Conservation (phyloP, 2,329 filamentous ascomycete species). For the Fusarium zealandicum region DNA sequence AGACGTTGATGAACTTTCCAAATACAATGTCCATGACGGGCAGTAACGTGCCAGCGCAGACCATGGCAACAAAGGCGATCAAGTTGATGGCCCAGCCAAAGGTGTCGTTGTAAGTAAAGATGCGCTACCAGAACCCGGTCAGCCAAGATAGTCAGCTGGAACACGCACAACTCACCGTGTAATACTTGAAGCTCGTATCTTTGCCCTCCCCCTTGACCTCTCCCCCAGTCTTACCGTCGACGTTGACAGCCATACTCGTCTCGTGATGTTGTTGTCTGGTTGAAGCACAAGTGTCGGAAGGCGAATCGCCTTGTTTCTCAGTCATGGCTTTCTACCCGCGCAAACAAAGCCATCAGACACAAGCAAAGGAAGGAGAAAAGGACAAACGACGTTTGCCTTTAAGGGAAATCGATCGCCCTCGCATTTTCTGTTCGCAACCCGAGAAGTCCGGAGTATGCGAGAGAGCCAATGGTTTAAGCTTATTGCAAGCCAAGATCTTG, state of each 20-base stretch:
- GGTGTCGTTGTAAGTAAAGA: constrained; percentile 50
- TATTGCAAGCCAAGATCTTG: background rate
- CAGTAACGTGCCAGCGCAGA: constrained; percentile 49
- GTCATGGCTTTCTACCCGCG: constrained; percentile 4
- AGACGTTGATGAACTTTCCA: constrained; percentile 61
- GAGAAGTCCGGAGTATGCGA: constrained; percentile 22
- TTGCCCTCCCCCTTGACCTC: constrained; percentile 18
- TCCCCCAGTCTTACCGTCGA: background rate
- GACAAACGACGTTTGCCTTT: constrained; percentile 2
- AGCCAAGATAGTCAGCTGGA: background rate
- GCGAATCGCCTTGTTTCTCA: background rate
- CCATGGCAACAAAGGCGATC: constrained; percentile 47
- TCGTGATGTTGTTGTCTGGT: constrained; percentile 7
- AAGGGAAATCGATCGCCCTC: constrained; percentile 5
- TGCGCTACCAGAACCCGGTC: constrained; percentile 37
- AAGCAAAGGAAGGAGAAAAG: background rate
- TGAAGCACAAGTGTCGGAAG: constrained; percentile 3
- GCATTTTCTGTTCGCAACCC: constrained; percentile 17
- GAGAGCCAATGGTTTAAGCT: constrained; percentile 22
- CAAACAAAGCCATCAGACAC: background rate
- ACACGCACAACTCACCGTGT: constrained; percentile 26
- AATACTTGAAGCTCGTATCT: constrained; percentile 39
- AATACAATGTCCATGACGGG: constrained; percentile 68
- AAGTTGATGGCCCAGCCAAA: constrained; percentile 48
- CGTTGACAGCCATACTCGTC: constrained; percentile 2